Conservation (phyloP, 2,329 filamentous ascomycete species). For the Cordyceps fumosorosea region DNA sequence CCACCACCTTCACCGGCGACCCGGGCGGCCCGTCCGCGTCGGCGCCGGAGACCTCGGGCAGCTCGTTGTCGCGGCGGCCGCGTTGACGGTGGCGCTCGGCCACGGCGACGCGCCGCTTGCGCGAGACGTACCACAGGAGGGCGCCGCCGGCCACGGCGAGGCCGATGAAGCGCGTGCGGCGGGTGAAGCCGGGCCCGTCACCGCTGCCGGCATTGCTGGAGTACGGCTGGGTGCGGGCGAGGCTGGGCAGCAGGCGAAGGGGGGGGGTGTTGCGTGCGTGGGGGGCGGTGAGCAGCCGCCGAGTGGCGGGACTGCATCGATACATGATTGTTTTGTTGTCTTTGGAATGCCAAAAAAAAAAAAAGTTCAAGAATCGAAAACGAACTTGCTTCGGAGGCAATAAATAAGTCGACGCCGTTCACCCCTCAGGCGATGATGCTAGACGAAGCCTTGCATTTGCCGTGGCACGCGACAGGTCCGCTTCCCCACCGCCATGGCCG, state of each 20-base stretch:
- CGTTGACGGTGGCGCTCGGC: slow-evolving; percentile 1
- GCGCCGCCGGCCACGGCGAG: not conserved
- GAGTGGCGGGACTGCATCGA: not conserved
- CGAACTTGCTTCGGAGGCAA: not conserved
- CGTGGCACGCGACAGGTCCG: slow-evolving; percentile 1
- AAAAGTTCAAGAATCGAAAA: too few relatives aligned
- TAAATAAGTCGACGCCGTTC: not conserved
- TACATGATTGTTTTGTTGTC: not conserved
- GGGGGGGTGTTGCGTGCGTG: not conserved
- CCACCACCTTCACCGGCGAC: slow-evolving; percentile 23
- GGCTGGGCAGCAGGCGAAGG: not conserved
- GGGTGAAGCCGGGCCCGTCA: not conserved
- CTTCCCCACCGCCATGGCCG: not conserved
- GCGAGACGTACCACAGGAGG: slow-evolving; percentile 3
- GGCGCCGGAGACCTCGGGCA: not conserved
- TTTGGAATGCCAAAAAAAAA: not conserved
- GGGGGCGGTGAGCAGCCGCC: not conserved
- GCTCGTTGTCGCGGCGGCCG: slow-evolving; percentile 3
- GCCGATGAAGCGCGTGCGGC: not conserved
- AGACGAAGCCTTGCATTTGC: not conserved
- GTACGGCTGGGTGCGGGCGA: not conserved
- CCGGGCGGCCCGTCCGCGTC: slow-evolving; percentile 16
- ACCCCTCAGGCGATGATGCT: not conserved
- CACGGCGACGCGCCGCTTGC: not conserved
- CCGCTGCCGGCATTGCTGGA: not conserved